These are phyloP conservation scores for Aspergillus terreus DNA, from an alignment of 2,329 filamentous ascomycete genomes.

Conservation along the genomic window DNA sequence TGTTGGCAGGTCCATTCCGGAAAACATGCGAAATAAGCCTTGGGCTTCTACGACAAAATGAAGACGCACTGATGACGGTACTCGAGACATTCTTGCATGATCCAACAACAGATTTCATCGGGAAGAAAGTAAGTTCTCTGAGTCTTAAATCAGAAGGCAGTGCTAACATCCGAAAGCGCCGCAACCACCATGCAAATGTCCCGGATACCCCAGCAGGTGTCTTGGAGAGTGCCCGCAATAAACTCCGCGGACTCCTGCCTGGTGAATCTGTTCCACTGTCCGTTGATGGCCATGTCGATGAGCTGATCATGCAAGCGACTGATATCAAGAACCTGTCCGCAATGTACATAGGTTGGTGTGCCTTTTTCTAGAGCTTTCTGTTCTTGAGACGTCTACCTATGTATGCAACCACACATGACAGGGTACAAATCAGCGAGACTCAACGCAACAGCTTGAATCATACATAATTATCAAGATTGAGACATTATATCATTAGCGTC, in stretches of 20 bases:
- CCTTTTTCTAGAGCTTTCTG: conserved; percentile 53
- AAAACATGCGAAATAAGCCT: conserved; percentile 88
- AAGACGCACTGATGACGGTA: conserved; percentile 96
- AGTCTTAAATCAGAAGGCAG: not conserved
- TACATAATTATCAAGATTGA: no score
- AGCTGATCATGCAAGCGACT: conserved; percentile 82
- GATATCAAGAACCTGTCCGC: conserved; percentile 73
- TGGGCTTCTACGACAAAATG: conserved; percentile 77
- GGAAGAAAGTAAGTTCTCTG: conserved; percentile 56
- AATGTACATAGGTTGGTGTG: conserved; percentile 97
- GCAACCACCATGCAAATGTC: conserved; percentile 46
- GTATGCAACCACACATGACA: not conserved
- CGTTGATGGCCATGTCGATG: conserved; percentile 96
- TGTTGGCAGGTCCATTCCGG: conserved; percentile 66
- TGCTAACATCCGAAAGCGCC: conserved; percentile 37
- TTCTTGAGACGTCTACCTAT: not conserved
- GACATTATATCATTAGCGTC: not conserved
- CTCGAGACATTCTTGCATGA: conserved; percentile 97
- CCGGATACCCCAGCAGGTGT: conserved; percentile 73
- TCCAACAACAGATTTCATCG: conserved; percentile 88
- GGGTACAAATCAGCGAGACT: not conserved
- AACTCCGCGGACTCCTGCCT: conserved; percentile 77
- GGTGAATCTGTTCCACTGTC: conserved; percentile 89
- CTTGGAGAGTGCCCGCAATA: conserved; percentile 80
- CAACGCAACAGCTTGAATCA: not conserved